Evolutionary conservation across 768 basidiomycete species (phyloP).

Genomic region (Podaxis sp.): DNA sequence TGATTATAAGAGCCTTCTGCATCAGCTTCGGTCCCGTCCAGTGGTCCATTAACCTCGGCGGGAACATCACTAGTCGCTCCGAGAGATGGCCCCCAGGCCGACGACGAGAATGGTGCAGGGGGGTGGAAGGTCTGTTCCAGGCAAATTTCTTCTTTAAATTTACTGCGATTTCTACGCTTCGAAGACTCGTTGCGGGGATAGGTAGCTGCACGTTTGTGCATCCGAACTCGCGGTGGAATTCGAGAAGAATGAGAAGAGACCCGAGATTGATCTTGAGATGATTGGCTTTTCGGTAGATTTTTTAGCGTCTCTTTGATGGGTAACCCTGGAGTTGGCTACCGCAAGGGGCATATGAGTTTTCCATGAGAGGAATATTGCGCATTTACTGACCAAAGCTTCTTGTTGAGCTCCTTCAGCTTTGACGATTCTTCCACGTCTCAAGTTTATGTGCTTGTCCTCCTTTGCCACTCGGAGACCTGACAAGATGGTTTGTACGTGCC

Average conservation of each 20-base stretch:
- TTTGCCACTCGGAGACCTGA: constrained; percentile 57
- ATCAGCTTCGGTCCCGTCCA: background rate
- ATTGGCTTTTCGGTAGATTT: background rate
- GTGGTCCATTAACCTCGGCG: background rate
- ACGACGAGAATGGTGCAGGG: background rate
- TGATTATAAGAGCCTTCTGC: constrained; percentile 3
- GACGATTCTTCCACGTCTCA: constrained; percentile 37
- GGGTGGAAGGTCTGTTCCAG: background rate
- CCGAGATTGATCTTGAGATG: background rate
- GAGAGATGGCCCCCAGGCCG: background rate
- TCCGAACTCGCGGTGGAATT: background rate
- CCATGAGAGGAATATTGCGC: background rate
- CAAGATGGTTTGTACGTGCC: background rate
- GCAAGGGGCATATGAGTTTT: background rate
- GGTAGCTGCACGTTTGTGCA: constrained; percentile 15
- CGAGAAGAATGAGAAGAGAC: background rate
- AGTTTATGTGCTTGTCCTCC: constrained; percentile 57
- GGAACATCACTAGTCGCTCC: background rate
- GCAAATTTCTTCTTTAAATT: background rate
- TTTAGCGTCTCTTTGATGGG: background rate
- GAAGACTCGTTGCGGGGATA: background rate
- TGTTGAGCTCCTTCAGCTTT: constrained; percentile 22
- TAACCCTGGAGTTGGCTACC: background rate
- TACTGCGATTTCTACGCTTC: background rate
- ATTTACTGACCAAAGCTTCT: background rate